Conservation (phyloP, 2,329 filamentous ascomycete species). For the Hypoxylon sp. region DNA sequence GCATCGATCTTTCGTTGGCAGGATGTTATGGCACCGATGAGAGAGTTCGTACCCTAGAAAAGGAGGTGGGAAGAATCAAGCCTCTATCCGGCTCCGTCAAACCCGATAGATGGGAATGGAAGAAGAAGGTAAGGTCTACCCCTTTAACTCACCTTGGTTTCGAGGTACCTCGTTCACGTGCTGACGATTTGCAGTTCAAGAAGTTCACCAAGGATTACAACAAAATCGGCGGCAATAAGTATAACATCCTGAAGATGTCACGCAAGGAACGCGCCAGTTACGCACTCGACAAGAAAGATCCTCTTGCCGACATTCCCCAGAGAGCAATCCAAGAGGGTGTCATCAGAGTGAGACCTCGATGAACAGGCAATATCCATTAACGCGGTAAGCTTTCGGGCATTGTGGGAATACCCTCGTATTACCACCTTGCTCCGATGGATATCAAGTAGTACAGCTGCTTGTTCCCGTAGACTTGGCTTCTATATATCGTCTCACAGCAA, state of each 20-base stretch:
- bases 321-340: conserved; percentile 44
- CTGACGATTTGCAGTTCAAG: conserved; percentile 36
- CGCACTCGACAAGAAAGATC: conserved; percentile 45
- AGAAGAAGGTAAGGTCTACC: conserved; percentile 39
- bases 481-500: conserved; percentile 28
- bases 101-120: conserved; percentile 47
- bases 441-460: conserved; percentile 11
- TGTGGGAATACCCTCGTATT: conserved; percentile 18
- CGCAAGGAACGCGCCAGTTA: conserved; percentile 42
- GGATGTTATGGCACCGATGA: conserved; percentile 41
- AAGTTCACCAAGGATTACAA: conserved; percentile 41
- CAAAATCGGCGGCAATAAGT: conserved; percentile 42
- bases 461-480: conserved; percentile 30
- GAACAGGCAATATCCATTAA: conserved; percentile 25
- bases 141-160: not conserved
- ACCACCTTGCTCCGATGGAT: conserved; percentile 8
- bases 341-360: conserved; percentile 43
- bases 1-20: conserved; percentile 41
- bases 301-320: conserved; percentile 44
- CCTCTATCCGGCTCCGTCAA: conserved; percentile 38
- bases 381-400: conserved; percentile 12
- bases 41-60: conserved; percentile 53
- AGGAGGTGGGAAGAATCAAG: conserved; percentile 45
- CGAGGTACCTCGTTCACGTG: conserved; percentile 2
- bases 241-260: conserved; percentile 47